Conservation (phyloP, 805 yeast genomes). For the Scheffersomyces coipomensis region DNA sequence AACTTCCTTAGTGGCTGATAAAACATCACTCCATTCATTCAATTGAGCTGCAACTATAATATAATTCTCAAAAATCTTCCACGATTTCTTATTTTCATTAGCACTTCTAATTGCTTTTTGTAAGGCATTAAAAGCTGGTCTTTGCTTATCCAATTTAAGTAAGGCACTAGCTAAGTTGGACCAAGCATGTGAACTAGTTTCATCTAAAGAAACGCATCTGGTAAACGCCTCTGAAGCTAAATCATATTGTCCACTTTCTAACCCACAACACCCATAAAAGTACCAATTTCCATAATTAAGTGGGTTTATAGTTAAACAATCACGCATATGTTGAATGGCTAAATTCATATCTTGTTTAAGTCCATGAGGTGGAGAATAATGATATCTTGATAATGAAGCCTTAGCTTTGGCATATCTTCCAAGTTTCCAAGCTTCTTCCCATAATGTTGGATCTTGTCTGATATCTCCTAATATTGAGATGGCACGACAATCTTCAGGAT, state of each 20-base stretch:
- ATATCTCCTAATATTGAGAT: conserved; percentile 84
- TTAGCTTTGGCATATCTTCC: conserved; percentile 86
- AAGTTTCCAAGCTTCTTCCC: conserved; percentile 86
- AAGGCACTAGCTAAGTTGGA: conserved; percentile 84
- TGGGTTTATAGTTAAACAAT: conserved; percentile 72
- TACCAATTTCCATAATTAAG: conserved; percentile 82
- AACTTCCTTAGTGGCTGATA: conserved; percentile 68
- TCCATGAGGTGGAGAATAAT: conserved; percentile 68
- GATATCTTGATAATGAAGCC: conserved; percentile 72
- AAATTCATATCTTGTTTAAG: conserved; percentile 46
- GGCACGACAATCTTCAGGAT: conserved; percentile 81
- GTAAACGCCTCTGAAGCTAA: conserved; percentile 90
- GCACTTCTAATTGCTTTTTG: conserved; percentile 73
- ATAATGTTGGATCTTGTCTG: conserved; percentile 66
- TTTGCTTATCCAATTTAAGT: conserved; percentile 57
- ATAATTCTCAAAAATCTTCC: conserved; percentile 92
- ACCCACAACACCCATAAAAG: conserved; percentile 86
- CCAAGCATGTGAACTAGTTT: conserved; percentile 82
- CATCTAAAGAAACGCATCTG: conserved; percentile 84
- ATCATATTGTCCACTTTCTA: conserved; percentile 68
- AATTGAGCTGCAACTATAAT: conserved; percentile 77
- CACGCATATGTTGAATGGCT: conserved; percentile 69
- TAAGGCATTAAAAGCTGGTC: conserved; percentile 83
- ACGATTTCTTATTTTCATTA: conserved; percentile 64
- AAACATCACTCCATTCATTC: conserved; percentile 86